Percentiles rank a stretch among this genome's conserved stretches.
Conservation (phyloP, 805 yeast species). For the Yarrowia divulgata region DNA sequence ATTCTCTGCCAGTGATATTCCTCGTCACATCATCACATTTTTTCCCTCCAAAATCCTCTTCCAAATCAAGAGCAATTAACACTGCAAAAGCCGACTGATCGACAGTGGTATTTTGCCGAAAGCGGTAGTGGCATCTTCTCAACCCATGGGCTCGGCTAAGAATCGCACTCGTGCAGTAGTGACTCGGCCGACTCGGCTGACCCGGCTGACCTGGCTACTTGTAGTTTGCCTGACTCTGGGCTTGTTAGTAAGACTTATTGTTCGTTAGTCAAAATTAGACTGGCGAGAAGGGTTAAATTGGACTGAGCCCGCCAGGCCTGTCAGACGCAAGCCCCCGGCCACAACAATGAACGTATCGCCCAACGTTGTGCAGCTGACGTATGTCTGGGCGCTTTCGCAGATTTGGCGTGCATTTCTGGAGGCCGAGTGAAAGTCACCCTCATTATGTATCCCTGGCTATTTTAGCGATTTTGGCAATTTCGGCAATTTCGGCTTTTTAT, state of each 20-base stretch:
- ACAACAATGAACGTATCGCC: not conserved
- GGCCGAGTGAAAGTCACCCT: too few species aligned
- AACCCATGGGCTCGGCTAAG: not conserved
- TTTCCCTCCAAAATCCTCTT: too few species aligned
- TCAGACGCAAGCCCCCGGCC: not conserved
- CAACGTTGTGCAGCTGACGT: not conserved
- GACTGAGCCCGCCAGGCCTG: not conserved
- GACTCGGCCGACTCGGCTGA: not conserved
- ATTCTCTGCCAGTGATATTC: too few species aligned
- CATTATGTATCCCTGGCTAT: not conserved
- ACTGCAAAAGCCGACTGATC: conserved; percentile 10
- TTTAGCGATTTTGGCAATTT: too few species aligned
- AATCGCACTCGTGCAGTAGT: not conserved
- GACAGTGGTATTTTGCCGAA: not conserved
- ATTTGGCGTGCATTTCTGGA: not conserved
- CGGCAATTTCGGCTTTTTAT: too few species aligned
- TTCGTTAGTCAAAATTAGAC: not conserved
- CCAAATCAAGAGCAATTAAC: not conserved
- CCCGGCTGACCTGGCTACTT: not conserved
- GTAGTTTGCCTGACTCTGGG: not conserved
- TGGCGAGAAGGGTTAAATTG: not conserved
- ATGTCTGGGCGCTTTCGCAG: not conserved
- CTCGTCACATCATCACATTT: not conserved
- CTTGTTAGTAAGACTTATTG: conserved; percentile 1
- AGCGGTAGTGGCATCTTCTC: not conserved